Base-by-base conservation (phyloP, 805 yeast genomes). In the Candida manassasensis region DNA sequence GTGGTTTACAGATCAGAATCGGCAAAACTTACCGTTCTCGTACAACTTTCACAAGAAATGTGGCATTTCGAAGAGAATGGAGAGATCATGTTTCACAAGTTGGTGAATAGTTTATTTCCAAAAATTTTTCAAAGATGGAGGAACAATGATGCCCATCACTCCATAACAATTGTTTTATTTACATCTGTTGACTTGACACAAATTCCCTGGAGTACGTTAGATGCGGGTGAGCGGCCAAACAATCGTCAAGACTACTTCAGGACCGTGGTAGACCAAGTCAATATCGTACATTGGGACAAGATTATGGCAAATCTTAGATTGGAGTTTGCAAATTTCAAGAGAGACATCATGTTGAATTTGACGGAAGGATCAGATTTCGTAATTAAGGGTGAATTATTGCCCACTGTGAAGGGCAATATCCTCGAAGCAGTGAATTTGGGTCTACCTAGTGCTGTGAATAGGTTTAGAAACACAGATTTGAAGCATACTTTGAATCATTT, bases 31-130 rank as follows among this genome's bases (percentile, higher is more conserved):
- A 75, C 86, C 11, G 84, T 89, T 33, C 67, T 93, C 42, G 79
- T 93, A 34, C 98, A 93, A 53, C 77, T 89, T 42, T 84, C 97
- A 1, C 74, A 83, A 26, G 99, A 93, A 51, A 93, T 93, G 97
- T 93, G 97, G 94, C 87, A 88, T 55, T 93, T 93, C 57, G 97
- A 93, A 58, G 96, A 89, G 51, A 84, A 84, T 45, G 98, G 98
- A 2, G 97, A 90, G 52, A 84, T 89, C 36, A 76, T 87, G 75
- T 90, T 90, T 55, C 90, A 89, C 55, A 86, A 88, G 57, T 76
- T 93, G 47, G 87, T 93, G 30, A 89, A 90, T 54, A 84, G 94
- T n/a, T 67, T 90, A 34, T 79, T 93, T 36, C 99, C 99, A 0
- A 82, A 81, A 40, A 81, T 90, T 24, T 87, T 93, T 55, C 80